Conservation (phyloP, 2,329 filamentous ascomycete species). For the Pestalotiopsis sp. region DNA sequence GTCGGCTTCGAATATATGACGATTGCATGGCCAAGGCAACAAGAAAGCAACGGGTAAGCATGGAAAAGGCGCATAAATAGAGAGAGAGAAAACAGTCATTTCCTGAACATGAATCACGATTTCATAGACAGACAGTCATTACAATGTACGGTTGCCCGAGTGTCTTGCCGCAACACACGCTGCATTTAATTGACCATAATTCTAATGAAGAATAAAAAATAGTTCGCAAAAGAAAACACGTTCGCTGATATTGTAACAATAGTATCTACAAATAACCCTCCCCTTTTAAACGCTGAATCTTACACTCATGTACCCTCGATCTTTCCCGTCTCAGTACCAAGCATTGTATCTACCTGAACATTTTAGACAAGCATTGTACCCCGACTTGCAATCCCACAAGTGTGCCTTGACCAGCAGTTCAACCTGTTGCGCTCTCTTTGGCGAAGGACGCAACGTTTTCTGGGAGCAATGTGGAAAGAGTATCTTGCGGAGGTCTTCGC, state of each 20-base stretch:
- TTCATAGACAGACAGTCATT: not conserved
- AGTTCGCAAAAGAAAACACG: not conserved
- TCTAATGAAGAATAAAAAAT: not conserved
- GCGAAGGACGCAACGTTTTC: slow-evolving; percentile 12
- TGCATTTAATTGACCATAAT: not conserved
- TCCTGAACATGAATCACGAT: not conserved
- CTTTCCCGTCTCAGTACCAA: too few relatives aligned
- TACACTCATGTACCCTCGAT: too few relatives aligned
- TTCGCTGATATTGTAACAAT: too few relatives aligned
- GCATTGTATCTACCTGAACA: too few relatives aligned
- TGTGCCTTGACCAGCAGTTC: slow-evolving; percentile 2
- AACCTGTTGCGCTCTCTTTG: slow-evolving; percentile 1
- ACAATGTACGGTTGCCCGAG: not conserved
- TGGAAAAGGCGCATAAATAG: not conserved
- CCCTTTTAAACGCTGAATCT: too few relatives aligned
- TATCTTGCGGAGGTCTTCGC: slow-evolving; percentile 12
- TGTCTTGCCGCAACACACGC: not conserved
- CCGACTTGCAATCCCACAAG: not conserved
- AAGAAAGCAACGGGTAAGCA: not conserved
- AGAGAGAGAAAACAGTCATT: not conserved
- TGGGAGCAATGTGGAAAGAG: slow-evolving; percentile 14
- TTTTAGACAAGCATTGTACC: too few relatives aligned
- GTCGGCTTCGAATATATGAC: not conserved
- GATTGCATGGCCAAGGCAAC: not conserved
- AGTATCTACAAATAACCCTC: too few relatives aligned